Base-by-base conservation (phyloP, 1,139 yeast genomes). In the Blastobotrys elegans region DNA sequence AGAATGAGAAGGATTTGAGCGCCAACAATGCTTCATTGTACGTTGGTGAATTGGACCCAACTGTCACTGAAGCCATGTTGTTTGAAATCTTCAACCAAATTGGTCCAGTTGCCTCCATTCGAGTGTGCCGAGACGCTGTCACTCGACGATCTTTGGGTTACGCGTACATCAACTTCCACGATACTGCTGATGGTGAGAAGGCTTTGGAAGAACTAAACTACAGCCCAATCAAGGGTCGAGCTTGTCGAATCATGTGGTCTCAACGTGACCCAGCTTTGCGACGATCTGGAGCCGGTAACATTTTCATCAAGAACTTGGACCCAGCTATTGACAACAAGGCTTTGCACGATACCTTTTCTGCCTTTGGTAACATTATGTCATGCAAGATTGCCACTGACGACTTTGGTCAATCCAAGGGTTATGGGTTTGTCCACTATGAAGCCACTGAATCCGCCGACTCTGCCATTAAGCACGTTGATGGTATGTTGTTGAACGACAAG, bases 171-270 rank as follows among this genome's bases (percentile, higher is more conserved):
- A 92, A 92, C 84, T 92, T 76, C 83, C 92, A 85, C 77, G 82
- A 84, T 71, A 72, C 79, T 59, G 85, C 78, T 57, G 97, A 94
- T 68, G 98, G 96, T 65, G 92, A 85, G 74, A 83, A 79, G 67
- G 98, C 99, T 57, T 77, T 92, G 69, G 96, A 89, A 68, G 95
- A 89, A 72, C 80, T 94, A 73, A 94, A 92, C 86, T 92, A 92
- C 76, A 74, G 89, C 54, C 82, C 82, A 65, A 82, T 92, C 73
- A 92, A 90, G 73, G 97, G 97, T 66, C 89, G 86, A 67, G 92
- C 97, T 64, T 89, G 97, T 75, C 90, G 99, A 74, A 92, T 92
- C 76, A 94, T 94, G 98, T 90, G 97, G 97, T 89, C 97, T 59
- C 98, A 94, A 78, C 88, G 98, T 75, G 97, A 92, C 71, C 98